Conservation (phyloP, 306 rosid species). For the Arachis hypogaea region DNA sequence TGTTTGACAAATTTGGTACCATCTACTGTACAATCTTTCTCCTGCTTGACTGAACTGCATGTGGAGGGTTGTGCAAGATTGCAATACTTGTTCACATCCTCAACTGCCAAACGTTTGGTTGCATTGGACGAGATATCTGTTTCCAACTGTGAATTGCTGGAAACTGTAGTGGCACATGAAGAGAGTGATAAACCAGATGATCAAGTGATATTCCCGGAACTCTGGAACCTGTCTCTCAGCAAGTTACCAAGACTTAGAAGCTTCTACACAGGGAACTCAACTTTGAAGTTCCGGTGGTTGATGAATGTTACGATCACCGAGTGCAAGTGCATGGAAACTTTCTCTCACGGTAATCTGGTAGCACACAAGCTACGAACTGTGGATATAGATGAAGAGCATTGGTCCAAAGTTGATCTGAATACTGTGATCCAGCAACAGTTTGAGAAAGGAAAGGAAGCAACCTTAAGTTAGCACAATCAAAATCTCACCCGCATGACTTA, state of each 20-base stretch:
- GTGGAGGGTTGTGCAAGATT: not conserved
- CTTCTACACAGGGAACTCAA: constrained; percentile 26
- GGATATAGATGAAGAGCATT: not conserved
- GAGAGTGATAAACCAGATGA: not conserved
- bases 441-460: not conserved
- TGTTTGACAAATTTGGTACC: constrained; percentile 13
- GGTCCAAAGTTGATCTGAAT: not conserved
- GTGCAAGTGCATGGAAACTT: not conserved
- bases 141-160: not conserved
- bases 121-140: not conserved
- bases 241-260: not conserved
- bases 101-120: constrained; percentile 5
- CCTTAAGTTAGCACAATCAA: not conserved
- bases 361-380: no score
- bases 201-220: not conserved
- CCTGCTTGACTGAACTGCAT: not conserved
- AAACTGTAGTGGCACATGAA: not conserved
- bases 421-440: not conserved
- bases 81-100: constrained; percentile 19
- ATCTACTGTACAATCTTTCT: constrained; percentile 17
- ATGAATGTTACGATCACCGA: not conserved
- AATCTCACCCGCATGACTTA: not conserved
- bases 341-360: not conserved
- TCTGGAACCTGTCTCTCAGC: not conserved
- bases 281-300: constrained; percentile 1